A percentile compares a stretch with the other conserved stretches of the same genome.
These are phyloP conservation scores for Rhodosporidiobolus sp. DNA, from an alignment of 768 basidiomycete genomes.

Conservation along the genomic window DNA sequence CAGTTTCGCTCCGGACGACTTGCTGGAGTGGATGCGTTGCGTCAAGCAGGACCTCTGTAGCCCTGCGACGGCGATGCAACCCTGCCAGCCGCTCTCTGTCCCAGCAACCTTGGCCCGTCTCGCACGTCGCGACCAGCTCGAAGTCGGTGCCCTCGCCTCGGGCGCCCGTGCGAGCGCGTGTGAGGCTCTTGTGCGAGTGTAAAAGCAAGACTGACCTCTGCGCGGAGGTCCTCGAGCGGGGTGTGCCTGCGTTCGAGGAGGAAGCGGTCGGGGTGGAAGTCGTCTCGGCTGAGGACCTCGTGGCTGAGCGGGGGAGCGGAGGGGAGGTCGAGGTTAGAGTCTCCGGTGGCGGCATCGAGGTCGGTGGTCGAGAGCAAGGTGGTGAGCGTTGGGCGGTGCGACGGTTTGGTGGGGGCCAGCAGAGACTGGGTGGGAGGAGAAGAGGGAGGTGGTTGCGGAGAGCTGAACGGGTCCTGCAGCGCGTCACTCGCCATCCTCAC, in stretches of 20 bases:
- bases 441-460: background rate
- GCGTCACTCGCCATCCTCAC: background rate
- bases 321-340: conserved; percentile 24
- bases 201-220: conserved; percentile 57
- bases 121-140: no score
- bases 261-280: conserved; percentile 79
- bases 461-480: conserved; percentile 5
- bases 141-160: no score
- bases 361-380: conserved; percentile 20
- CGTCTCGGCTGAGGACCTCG: conserved; percentile 4
- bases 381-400: conserved; percentile 21
- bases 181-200: background rate
- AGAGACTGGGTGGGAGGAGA: background rate
- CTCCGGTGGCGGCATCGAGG: conserved; percentile 4
- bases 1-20: no score
- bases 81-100: no score
- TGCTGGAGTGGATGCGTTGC: no score
- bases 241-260: conserved; percentile 75
- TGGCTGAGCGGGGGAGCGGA: conserved; percentile 22
- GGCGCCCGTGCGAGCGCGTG: no score
- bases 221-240: conserved; percentile 78
- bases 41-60: no score
- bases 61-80: no score
- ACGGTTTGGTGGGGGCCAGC: background rate
- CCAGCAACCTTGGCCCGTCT: no score